phyloP scores from a whole-genome alignment of 1,284 basidiomycete genomes.

The Sanghuangporus sanghuang region DNA sequence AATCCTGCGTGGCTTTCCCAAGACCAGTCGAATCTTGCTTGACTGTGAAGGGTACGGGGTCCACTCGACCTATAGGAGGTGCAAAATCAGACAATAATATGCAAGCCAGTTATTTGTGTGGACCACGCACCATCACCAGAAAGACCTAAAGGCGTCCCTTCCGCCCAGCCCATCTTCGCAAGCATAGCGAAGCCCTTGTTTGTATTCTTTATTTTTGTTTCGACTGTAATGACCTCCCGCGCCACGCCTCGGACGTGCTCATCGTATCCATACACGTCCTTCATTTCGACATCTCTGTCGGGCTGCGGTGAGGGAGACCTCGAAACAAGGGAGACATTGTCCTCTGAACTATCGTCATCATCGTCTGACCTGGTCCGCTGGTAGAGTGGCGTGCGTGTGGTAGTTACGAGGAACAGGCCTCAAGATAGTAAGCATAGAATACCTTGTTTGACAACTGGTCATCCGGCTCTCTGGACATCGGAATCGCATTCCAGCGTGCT shows the following conservation, averaged over 20 bases:
- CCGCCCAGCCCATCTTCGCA: constrained; percentile 74
- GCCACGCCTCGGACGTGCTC: constrained; percentile 48
- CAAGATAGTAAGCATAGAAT: constrained; percentile 49
- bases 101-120: constrained; percentile 18
- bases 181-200: constrained; percentile 80
- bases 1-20: constrained; percentile 71
- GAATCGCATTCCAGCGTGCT: constrained; percentile 68
- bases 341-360: constrained; percentile 45
- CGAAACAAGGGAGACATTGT: constrained; percentile 66
- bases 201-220: constrained; percentile 67
- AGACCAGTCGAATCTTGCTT: constrained; percentile 73
- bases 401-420: constrained; percentile 38
- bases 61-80: constrained; percentile 55
- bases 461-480: constrained; percentile 37
- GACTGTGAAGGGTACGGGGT: constrained; percentile 74
- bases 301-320: constrained; percentile 58
- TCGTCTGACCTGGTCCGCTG: constrained; percentile 47
- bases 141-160: constrained; percentile 72
- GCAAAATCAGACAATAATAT: background rate
- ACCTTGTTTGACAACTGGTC: constrained; percentile 46
- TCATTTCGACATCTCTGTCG: constrained; percentile 48
- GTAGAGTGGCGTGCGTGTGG: constrained; percentile 36
- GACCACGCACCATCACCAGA: constrained; percentile 56
- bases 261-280: constrained; percentile 49
- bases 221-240: constrained; percentile 67